Percentiles rank a stretch among this genome's conserved stretches.
Evolutionary conservation across 108 stramenopile genomes (phyloP).

Genomic region (Skeletonema menzelii): DNA sequence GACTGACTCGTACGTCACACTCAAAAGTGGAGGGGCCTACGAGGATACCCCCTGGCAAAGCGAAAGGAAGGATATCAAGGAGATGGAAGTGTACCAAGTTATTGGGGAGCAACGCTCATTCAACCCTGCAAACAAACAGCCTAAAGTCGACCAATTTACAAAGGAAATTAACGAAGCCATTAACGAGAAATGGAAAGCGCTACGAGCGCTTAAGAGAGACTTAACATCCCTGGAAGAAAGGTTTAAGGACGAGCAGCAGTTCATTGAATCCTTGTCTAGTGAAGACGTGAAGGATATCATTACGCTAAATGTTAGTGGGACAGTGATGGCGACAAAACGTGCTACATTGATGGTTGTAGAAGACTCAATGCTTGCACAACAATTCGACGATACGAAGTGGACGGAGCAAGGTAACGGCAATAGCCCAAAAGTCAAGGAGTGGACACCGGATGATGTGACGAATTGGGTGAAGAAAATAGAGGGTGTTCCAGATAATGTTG

Average conservation of each 20-base stretch:
- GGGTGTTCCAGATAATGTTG: constrained; percentile 1
- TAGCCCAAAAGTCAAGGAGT: constrained; percentile 7
- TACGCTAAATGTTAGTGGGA: constrained; percentile 4
- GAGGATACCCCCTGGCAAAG: no score
- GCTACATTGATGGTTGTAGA: background rate
- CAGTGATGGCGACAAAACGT: background rate
- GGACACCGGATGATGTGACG: constrained; percentile 19
- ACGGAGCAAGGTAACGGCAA: background rate
- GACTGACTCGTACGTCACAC: no score
- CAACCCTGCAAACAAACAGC: background rate
- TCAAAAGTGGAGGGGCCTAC: no score
- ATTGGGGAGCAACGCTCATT: background rate
- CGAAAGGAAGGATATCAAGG: background rate
- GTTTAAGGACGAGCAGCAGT: constrained; percentile 7
- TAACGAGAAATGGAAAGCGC: background rate
- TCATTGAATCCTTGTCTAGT: constrained; percentile 1
- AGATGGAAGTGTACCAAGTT: background rate
- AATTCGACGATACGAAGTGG: constrained; percentile 16
- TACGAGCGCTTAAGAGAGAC: background rate
- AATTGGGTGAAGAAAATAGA: constrained; percentile 14
- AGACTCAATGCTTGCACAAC: constrained; percentile 5
- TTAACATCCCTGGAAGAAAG: constrained; percentile 6
- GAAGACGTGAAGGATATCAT: constrained; percentile 1
- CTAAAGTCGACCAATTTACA: background rate
- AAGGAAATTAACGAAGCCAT: constrained; percentile 1